Base-by-base conservation (phyloP, 768 basidiomycete species). In the Melanogaster broomeanus region DNA sequence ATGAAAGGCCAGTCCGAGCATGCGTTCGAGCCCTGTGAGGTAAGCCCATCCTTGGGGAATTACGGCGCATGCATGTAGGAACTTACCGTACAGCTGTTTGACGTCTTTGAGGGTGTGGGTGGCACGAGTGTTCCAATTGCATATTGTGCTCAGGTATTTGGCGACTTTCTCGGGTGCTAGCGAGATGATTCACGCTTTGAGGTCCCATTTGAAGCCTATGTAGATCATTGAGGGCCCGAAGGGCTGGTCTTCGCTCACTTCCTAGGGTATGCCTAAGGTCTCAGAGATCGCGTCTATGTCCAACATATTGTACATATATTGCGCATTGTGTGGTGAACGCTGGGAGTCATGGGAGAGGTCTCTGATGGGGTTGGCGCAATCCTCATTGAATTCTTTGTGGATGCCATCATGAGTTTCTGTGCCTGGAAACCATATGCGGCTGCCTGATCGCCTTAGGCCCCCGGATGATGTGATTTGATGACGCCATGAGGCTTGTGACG, bases 231-330 rank as follows among this genome's bases (percentile, higher is more conserved):
- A 35, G 5, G 31, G 10, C 15, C n/a, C 42, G 42, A 72, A 75
- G 0, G 50, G 58, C 10, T 52, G 38, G 24, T 64, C 61, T 55
- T 75, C 74, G 8, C 50, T 39, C 2, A 13, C 22, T 33, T 67
- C 61, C 72, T 70, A 73, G 0, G 63, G 53, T 16, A 67, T 62
- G 2, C 72, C 68, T n/a, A 74, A 59, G 3, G 27, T 15, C 0
- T 45, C n/a, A 0, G 73, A 74, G 0, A 75, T 15, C 0, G 4
- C 6, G 37, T 78, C 66, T 30, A 80, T 74, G 49, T 78, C 74
- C 1, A 30, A 51, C 7, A 61, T 47, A 44, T 48, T 45, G 51
- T 65, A 74, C 4, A 58, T 22, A 39, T 48, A 68, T 2, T 16
- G 3, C 0, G 15, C 15, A 48, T 73, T 69, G 8, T 61, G 40